These are phyloP conservation scores for Mortierella sp. DNA, from an alignment of 371 early-diverging fungal species.

Conservation along the genomic window DNA sequence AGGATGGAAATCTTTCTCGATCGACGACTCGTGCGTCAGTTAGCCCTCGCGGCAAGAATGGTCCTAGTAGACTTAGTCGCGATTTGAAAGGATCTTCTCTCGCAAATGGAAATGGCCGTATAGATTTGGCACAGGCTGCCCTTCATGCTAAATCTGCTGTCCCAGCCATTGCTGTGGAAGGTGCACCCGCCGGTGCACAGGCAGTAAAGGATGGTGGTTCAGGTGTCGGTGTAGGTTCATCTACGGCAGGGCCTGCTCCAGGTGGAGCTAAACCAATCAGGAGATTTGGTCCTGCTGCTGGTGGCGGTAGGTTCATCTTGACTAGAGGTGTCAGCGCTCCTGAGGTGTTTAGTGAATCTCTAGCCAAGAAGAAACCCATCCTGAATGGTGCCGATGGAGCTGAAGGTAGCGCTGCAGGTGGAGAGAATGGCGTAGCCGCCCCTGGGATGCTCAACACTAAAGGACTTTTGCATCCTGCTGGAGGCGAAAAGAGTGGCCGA, in stretches of 20 bases:
- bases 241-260: slow-evolving; percentile 11
- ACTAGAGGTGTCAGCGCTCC: slow-evolving; percentile 51
- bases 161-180: slow-evolving; percentile 36
- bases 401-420: slow-evolving; percentile 1
- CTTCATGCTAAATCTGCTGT: background rate
- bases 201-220: slow-evolving; percentile 24
- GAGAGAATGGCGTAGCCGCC: background rate
- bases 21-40: slow-evolving; percentile 44
- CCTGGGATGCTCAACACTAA: slow-evolving; percentile 40
- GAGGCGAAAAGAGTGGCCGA: slow-evolving; percentile 44
- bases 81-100: slow-evolving; percentile 24
- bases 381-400: slow-evolving; percentile 8
- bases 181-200: background rate
- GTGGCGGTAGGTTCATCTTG: slow-evolving; percentile 14
- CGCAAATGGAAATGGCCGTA: slow-evolving; percentile 8
- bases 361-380: slow-evolving; percentile 39
- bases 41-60: slow-evolving; percentile 15
- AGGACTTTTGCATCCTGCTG: slow-evolving; percentile 37
- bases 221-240: slow-evolving; percentile 44
- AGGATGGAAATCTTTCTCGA: slow-evolving; percentile 44
- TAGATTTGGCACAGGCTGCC: slow-evolving; percentile 1
- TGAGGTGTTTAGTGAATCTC: slow-evolving; percentile 46
- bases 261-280: slow-evolving; percentile 27
- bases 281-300: slow-evolving; percentile 32
- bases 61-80: slow-evolving; percentile 30